Conservation (phyloP, 169 alveolate genomes). For the Eimeria sp. region DNA sequence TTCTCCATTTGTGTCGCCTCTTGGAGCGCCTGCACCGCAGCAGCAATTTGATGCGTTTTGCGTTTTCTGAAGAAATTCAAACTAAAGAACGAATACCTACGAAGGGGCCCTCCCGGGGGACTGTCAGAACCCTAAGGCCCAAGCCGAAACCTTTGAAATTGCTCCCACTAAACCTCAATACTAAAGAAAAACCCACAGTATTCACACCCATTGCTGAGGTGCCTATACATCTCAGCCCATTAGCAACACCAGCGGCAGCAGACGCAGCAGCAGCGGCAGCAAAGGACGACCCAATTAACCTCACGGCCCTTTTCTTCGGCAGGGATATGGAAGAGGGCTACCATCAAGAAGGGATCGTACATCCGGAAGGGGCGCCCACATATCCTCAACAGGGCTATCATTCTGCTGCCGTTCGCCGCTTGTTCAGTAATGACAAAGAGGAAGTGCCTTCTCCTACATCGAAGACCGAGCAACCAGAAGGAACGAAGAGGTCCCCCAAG, state of each 20-base stretch:
- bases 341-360: background rate
- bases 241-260: background rate
- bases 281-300: constrained; percentile 25
- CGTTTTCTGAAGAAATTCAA: background rate
- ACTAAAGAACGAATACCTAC: background rate
- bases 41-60: background rate
- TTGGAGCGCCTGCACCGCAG: constrained; percentile 8
- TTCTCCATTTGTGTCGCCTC: background rate
- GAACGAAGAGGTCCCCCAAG: background rate
- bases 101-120: constrained; percentile 2
- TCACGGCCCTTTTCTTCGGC: constrained; percentile 32
- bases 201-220: constrained; percentile 38
- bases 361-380: background rate
- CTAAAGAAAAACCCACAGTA: background rate
- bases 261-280: constrained; percentile 4
- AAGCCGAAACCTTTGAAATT: background rate
- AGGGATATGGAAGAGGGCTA: background rate
- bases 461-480: background rate
- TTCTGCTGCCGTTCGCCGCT: constrained; percentile 14
- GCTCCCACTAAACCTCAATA: constrained; percentile 1
- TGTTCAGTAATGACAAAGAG: background rate
- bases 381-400: background rate
- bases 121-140: background rate
- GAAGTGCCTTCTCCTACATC: background rate
- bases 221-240: constrained; percentile 26